Evolutionary conservation across 1,139 yeast genomes (phyloP).

Genomic region (Hanseniaspora sp.): DNA sequence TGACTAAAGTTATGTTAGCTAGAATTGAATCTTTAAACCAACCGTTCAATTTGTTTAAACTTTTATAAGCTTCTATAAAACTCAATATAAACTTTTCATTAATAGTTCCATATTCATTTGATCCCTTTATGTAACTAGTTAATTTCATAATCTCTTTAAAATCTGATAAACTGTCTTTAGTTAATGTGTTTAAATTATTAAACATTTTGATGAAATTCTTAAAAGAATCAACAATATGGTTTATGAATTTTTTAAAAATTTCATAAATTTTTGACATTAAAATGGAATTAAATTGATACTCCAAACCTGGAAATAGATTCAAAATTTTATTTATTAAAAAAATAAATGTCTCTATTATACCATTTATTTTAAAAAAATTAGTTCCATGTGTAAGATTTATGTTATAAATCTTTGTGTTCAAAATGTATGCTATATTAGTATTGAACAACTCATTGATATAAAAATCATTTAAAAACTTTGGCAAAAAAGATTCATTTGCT

Average conservation of each 20-base stretch:
- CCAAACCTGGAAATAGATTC: slow-evolving; percentile 5
- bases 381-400: slow-evolving; percentile 1
- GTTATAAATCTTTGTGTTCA: slow-evolving; percentile 6
- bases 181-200: neutral
- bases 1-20: neutral
- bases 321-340: neutral
- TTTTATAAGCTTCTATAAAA: neutral
- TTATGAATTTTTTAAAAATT: neutral
- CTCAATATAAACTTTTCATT: neutral
- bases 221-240: neutral
- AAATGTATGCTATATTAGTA: neutral
- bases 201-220: neutral
- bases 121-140: neutral
- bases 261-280: neutral
- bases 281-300: slow-evolving; percentile 5
- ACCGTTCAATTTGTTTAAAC: neutral
- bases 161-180: neutral
- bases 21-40: slow-evolving; percentile 6
- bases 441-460: slow-evolving; percentile 4
- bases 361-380: neutral
- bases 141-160: neutral
- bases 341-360: neutral
- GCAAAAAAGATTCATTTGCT: neutral
- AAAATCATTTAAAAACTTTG: slow-evolving; percentile 1
- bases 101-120: neutral